Evolutionary conservation across 208 protist genomes (phyloP).

Genomic region (Endotrypanum monterogeii): DNA sequence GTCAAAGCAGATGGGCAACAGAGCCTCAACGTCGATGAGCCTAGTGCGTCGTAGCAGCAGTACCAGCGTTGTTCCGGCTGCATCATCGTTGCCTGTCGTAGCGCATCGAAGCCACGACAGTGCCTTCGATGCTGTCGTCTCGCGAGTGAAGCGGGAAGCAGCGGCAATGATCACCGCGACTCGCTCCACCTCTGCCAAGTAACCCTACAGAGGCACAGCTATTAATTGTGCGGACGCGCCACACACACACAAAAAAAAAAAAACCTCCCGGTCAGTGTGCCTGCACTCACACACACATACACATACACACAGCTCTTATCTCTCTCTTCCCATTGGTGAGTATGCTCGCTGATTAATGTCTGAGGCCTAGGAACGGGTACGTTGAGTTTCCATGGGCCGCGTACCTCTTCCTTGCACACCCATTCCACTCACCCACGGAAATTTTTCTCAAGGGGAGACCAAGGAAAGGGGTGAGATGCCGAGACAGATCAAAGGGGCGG

Average conservation of each 20-base stretch:
- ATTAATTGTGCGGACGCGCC: too few species aligned
- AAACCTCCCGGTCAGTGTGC: too few species aligned
- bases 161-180: conserved; percentile 8
- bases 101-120: conserved; percentile 8
- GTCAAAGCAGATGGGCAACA: not conserved
- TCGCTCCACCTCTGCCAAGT: conserved; percentile 5
- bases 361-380: not conserved
- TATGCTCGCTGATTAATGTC: too few species aligned
- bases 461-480: not conserved
- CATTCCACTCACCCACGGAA: not conserved
- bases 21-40: conserved; percentile 20
- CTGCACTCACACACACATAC: too few species aligned
- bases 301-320: too few species aligned
- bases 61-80: not conserved
- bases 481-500: not conserved
- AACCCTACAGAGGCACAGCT: not conserved
- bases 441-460: not conserved
- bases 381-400: not conserved
- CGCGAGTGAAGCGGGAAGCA: conserved; percentile 30
- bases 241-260: too few species aligned
- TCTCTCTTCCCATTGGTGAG: too few species aligned
- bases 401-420: not conserved
- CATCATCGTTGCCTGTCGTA: not conserved
- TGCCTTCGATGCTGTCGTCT: conserved; percentile 31
- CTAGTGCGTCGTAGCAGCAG: conserved; percentile 28